Evolutionary conservation across 768 basidiomycete genomes (phyloP).

Genomic region (Coprinopsis sp.): DNA sequence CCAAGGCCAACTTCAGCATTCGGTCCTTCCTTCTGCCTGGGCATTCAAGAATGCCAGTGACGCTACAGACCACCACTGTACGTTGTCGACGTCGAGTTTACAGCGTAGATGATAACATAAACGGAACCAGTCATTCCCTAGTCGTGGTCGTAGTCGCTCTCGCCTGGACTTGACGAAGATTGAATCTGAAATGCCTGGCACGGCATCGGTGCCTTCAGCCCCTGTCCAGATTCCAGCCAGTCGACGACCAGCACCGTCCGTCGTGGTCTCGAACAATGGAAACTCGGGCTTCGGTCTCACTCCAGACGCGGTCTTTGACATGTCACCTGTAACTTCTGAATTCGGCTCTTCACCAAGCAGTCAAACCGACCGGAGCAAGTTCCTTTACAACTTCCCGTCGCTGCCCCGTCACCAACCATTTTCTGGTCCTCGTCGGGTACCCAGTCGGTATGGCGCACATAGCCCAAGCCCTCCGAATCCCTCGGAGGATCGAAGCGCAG

Average conservation of each 20-base stretch:
- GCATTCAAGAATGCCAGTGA: no score
- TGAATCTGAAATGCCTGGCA: background rate
- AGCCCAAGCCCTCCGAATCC: background rate
- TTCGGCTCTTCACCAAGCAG: constrained; percentile 19
- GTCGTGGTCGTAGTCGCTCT: background rate
- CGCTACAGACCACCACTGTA: no score
- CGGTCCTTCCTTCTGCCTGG: no score
- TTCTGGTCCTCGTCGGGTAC: no score
- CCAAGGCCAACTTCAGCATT: no score
- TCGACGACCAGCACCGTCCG: constrained; percentile 19
- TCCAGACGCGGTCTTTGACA: constrained; percentile 50
- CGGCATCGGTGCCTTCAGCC: constrained; percentile 23
- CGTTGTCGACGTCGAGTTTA: no score
- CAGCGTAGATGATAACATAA: no score
- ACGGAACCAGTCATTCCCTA: background rate
- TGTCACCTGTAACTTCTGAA: constrained; percentile 41
- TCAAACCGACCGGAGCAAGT: constrained; percentile 19
- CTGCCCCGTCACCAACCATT: constrained; percentile 7
- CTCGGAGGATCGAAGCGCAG: background rate
- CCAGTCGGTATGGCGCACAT: background rate
- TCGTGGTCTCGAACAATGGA: no score
- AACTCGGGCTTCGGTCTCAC: constrained; percentile 27
- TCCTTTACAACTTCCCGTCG: constrained; percentile 37
- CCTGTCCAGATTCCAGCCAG: constrained; percentile 44
- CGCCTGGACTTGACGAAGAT: background rate